A percentile compares a stretch with the other conserved stretches of the same genome.
Evolutionary conservation across 2,329 filamentous ascomycete genomes (phyloP).

Genomic region (Fusarium tuaranense): DNA sequence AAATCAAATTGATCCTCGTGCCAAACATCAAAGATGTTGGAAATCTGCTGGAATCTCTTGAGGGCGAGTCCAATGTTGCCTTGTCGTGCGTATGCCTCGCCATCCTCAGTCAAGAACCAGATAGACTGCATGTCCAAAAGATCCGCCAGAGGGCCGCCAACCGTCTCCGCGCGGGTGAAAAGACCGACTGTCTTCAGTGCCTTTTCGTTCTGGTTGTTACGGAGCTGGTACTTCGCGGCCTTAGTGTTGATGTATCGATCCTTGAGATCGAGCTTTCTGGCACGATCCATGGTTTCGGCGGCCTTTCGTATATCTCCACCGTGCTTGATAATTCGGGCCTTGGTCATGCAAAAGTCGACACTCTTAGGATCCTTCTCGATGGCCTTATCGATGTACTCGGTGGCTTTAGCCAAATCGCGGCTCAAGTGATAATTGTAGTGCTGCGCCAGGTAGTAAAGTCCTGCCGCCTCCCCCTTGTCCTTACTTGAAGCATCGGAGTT

Average conservation of each 20-base stretch:
- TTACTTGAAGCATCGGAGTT: slow-evolving; percentile 60
- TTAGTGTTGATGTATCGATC: slow-evolving; percentile 99
- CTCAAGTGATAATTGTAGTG: slow-evolving; percentile 96
- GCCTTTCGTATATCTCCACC: slow-evolving; percentile 83
- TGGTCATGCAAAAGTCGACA: slow-evolving; percentile 94
- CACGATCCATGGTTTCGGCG: slow-evolving; percentile 87
- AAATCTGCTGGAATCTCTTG: slow-evolving; percentile 90
- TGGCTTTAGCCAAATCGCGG: slow-evolving; percentile 84
- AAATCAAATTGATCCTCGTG: slow-evolving; percentile 99
- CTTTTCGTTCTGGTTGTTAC: slow-evolving; percentile 89
- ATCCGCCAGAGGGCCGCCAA: slow-evolving; percentile 88
- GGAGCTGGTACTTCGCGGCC: slow-evolving; percentile 94
- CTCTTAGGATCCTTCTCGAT: slow-evolving; percentile 83
- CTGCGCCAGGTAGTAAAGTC: slow-evolving; percentile 93
- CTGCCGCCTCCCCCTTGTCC: slow-evolving; percentile 78
- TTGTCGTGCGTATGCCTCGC: slow-evolving; percentile 86
- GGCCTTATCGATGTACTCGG: slow-evolving; percentile 84
- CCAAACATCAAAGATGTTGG: slow-evolving; percentile 96
- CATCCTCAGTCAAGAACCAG: slow-evolving; percentile 97
- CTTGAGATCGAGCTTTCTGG: slow-evolving; percentile 85
- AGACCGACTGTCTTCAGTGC: slow-evolving; percentile 90
- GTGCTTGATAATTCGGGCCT: slow-evolving; percentile 95
- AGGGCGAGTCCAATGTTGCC: slow-evolving; percentile 86
- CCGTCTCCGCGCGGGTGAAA: slow-evolving; percentile 92
- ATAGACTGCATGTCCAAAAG: slow-evolving; percentile 98